Base-by-base conservation (phyloP, 495 filamentous ascomycete species). In the Sordaria brevicollis region DNA sequence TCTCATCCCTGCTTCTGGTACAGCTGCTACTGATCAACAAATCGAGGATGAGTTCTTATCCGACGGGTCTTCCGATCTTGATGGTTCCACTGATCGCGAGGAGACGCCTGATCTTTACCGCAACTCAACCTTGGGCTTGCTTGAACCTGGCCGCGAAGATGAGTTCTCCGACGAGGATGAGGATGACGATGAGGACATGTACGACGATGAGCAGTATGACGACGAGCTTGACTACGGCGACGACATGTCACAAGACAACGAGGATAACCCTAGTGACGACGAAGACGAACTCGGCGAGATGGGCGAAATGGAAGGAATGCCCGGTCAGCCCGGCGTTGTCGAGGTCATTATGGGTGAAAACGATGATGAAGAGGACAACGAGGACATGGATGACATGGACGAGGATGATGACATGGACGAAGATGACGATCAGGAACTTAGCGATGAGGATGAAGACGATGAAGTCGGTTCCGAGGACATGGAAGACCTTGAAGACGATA, bases 101-200 rank as follows among this genome's bases (percentile, higher is more conserved):
- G 94, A 98, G 77, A 98, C 96, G 8, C 95, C 95, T 25, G 96
- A 99, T 82, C 87, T 99, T 8, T 98, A 97, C 81, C 90, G 95
- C 43, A 96, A 98, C 76, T 97, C 95, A 4, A 92, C 96, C 5
- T 84, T 99, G 36, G 96, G 96, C 39, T 93, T 99, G 88, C 88
- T 97, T 70, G 95, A 97, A 76, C 92, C 91, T 71, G 87, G 88
- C 70, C 86, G 92, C 71, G 90, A 92, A 71, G 90, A 92, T 69
- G 90, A 91, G 67, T 91, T 89, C 70, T 91, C 89, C 6, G 89
- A 89, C 68, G 87, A 86, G 67, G 87, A 82, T 15, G 85, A 90
- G 68, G 93, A 93, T 73, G 87, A 84, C 25, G 83, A 87, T 65
- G 91, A 93, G 75, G 93, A 94, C 73, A 93, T 95, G 89, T 93